phyloP scores from a whole-genome alignment of 106 monocot species.

The Triglochin maritima region DNA sequence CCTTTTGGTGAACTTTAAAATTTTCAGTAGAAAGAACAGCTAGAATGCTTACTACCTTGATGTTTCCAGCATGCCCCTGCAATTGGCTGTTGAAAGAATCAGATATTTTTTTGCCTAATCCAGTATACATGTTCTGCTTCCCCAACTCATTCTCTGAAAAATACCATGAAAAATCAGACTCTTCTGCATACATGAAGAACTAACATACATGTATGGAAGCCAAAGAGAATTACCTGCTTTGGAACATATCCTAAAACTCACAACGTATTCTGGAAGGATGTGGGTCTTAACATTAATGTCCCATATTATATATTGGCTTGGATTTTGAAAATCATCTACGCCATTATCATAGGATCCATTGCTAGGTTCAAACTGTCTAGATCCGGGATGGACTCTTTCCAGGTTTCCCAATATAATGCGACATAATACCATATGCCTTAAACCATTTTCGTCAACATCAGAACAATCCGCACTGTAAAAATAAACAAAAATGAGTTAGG shows the following conservation, averaged over 20 bases:
- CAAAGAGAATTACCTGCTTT: slow-evolving; percentile 40
- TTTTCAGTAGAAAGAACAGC: neutral
- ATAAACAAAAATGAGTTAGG: slow-evolving; percentile 2
- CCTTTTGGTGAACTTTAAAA: neutral
- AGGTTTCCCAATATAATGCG: slow-evolving; percentile 65
- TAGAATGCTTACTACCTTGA: slow-evolving; percentile 2
- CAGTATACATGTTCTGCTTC: slow-evolving; percentile 40
- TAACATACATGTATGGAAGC: neutral
- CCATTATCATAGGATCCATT: slow-evolving; percentile 53
- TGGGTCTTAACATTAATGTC: slow-evolving; percentile 30
- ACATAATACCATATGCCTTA: slow-evolving; percentile 52
- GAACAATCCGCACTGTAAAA: slow-evolving; percentile 11
- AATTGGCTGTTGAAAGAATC: slow-evolving; percentile 18
- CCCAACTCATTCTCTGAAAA: slow-evolving; percentile 44
- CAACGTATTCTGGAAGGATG: slow-evolving; percentile 59
- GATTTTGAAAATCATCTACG: slow-evolving; percentile 50
- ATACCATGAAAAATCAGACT: neutral
- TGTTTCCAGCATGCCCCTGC: slow-evolving; percentile 19
- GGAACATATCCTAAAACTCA: slow-evolving; percentile 41
- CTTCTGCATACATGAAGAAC: neutral
- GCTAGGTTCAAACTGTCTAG: slow-evolving; percentile 52
- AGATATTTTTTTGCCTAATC: slow-evolving; percentile 28
- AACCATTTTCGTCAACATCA: slow-evolving; percentile 55
- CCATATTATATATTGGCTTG: slow-evolving; percentile 64
- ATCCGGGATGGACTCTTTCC: slow-evolving; percentile 39